Percentiles rank a stretch among this genome's conserved stretches.
These are phyloP conservation scores for Debaryomycetaceae sp. DNA, from an alignment of 1,139 yeast species.

Conservation along the genomic window DNA sequence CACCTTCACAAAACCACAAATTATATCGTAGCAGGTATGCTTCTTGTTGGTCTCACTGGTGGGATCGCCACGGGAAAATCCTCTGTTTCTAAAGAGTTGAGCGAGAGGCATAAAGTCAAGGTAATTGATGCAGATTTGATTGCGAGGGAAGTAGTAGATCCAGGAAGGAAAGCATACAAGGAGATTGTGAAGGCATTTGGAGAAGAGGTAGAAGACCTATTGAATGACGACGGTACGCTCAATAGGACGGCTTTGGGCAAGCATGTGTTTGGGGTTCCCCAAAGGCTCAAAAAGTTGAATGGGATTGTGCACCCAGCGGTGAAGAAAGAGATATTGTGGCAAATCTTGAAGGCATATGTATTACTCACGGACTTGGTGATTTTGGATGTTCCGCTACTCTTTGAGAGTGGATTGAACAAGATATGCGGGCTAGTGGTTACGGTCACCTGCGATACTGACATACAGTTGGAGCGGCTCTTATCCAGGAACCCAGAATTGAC, in stretches of 20 bases:
- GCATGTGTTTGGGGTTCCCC: slow-evolving; percentile 68
- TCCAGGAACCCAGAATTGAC: slow-evolving; percentile 66
- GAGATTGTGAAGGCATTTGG: slow-evolving; percentile 61
- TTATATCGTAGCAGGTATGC: slow-evolving; percentile 42
- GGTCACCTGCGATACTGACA: slow-evolving; percentile 55
- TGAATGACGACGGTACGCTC: slow-evolving; percentile 47
- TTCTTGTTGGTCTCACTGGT: slow-evolving; percentile 90
- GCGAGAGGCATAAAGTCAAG: slow-evolving; percentile 49
- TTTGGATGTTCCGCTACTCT: slow-evolving; percentile 85
- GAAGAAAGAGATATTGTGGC: slow-evolving; percentile 59
- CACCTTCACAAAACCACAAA: neutral
- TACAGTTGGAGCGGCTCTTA: slow-evolving; percentile 62
- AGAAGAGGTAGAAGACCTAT: slow-evolving; percentile 51
- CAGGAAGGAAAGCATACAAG: slow-evolving; percentile 69
- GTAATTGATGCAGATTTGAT: slow-evolving; percentile 88
- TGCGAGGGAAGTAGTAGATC: slow-evolving; percentile 81
- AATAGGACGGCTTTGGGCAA: slow-evolving; percentile 75
- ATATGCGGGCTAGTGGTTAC: slow-evolving; percentile 73
- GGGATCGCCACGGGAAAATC: slow-evolving; percentile 96
- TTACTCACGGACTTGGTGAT: slow-evolving; percentile 53
- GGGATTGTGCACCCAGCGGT: slow-evolving; percentile 89
- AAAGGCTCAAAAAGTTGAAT: slow-evolving; percentile 57
- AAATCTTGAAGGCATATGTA: slow-evolving; percentile 56
- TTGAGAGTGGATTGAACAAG: slow-evolving; percentile 69
- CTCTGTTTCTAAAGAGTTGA: slow-evolving; percentile 68